phyloP scores from a whole-genome alignment of 208 protist species.

The Trypanosoma lewisi region DNA sequence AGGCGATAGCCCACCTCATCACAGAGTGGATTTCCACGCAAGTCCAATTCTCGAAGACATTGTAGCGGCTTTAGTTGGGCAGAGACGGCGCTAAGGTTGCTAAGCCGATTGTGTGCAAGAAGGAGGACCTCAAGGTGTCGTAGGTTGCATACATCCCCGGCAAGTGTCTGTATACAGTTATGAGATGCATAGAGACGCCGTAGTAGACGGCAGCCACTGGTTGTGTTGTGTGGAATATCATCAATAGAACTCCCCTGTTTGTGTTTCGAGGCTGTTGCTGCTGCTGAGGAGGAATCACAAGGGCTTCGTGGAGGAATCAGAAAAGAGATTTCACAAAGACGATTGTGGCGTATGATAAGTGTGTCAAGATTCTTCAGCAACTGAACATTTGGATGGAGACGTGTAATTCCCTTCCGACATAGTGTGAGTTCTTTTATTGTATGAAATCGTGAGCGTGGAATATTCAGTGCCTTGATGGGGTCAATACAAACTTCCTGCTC shows the following conservation, averaged over 20 bases:
- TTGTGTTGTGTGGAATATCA: background rate
- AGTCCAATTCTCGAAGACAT: constrained; percentile 53
- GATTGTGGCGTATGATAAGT: constrained; percentile 65
- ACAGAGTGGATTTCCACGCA: constrained; percentile 66
- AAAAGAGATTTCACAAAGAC: constrained; percentile 39
- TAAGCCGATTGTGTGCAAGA: constrained; percentile 63
- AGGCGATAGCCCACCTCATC: constrained; percentile 66
- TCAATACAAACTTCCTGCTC: constrained; percentile 38
- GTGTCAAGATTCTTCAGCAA: constrained; percentile 62
- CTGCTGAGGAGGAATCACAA: background rate
- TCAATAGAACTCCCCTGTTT: background rate
- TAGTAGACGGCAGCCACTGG: constrained; percentile 52
- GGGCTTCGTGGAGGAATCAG: constrained; percentile 30
- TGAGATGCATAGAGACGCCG: constrained; percentile 31
- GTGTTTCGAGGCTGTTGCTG: background rate
- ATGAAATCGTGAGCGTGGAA: constrained; percentile 36
- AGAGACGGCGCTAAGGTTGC: constrained; percentile 38
- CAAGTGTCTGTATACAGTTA: constrained; percentile 24
- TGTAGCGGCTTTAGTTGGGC: constrained; percentile 40
- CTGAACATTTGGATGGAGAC: constrained; percentile 59
- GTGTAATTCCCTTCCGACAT: constrained; percentile 40
- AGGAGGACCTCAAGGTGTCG: constrained; percentile 52
- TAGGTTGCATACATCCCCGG: constrained; percentile 18
- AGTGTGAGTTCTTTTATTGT: constrained; percentile 48
- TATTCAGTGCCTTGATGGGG: constrained; percentile 45